These are phyloP conservation scores for Neurospora sp. DNA, from an alignment of 495 filamentous ascomycete genomes.

Conservation along the genomic window DNA sequence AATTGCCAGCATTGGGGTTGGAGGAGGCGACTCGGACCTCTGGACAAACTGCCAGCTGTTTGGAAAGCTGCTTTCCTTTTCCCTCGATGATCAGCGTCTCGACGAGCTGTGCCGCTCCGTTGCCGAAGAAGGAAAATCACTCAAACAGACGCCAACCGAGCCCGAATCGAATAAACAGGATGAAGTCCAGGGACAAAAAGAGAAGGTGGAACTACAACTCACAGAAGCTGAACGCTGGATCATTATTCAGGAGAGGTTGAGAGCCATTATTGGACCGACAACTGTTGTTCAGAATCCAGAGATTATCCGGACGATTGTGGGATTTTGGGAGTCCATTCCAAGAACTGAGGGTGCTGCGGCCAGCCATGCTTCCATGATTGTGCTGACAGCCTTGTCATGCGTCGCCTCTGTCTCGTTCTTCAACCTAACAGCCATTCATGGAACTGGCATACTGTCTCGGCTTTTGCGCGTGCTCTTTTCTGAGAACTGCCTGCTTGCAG, in stretches of 20 bases:
- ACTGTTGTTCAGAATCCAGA: conserved; percentile 53
- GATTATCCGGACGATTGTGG: conserved; percentile 52
- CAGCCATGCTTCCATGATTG: conserved; percentile 46
- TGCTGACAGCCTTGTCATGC: conserved; percentile 44
- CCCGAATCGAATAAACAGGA: neutral
- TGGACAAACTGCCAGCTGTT: conserved; percentile 67
- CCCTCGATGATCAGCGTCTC: conserved; percentile 64
- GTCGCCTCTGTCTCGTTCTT: conserved; percentile 51
- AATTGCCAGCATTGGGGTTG: conserved; percentile 50
- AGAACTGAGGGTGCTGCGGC: conserved; percentile 29
- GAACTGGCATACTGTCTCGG: conserved; percentile 62
- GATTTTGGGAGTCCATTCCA: conserved; percentile 55
- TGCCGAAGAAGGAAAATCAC: conserved; percentile 2
- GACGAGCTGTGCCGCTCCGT: conserved; percentile 39
- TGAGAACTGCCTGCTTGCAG: conserved; percentile 31
- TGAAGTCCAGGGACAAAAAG: neutral
- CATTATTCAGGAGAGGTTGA: conserved; percentile 31
- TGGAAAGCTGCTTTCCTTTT: conserved; percentile 74
- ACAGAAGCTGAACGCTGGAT: neutral
- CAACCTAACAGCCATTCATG: conserved; percentile 70
- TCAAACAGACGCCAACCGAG: neutral
- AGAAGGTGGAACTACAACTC: neutral
- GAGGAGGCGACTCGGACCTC: conserved; percentile 47
- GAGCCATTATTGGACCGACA: conserved; percentile 41
- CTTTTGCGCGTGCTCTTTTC: conserved; percentile 62